Percentiles rank a stretch among this genome's conserved stretches.
These are phyloP conservation scores for Suhomyces terraborum DNA, from an alignment of 1,139 yeast species.

Conservation along the genomic window DNA sequence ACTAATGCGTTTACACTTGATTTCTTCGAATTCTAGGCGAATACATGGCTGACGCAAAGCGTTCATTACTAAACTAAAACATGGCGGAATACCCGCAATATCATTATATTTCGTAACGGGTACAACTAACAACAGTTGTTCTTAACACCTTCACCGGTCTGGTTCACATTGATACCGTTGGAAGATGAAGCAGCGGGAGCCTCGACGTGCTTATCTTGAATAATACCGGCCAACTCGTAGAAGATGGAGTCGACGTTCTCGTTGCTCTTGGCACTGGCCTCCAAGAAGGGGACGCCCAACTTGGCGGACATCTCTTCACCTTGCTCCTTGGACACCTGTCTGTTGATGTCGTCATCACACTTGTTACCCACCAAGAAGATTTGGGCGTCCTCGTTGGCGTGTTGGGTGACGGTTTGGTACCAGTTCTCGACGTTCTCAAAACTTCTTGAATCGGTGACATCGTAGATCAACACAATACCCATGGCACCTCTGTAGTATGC, in stretches of 20 bases:
- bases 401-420: conserved; percentile 94
- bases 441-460: conserved; percentile 92
- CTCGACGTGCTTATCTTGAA: conserved; percentile 73
- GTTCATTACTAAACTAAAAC: conserved; percentile 4
- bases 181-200: conserved; percentile 27
- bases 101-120: conserved; percentile 4
- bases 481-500: conserved; percentile 98
- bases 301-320: conserved; percentile 89
- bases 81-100: conserved; percentile 1
- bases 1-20: not conserved
- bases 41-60: conserved; percentile 1
- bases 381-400: conserved; percentile 95
- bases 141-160: conserved; percentile 33
- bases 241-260: conserved; percentile 90
- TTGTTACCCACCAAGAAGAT: conserved; percentile 93
- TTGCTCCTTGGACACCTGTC: conserved; percentile 81
- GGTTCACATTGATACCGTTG: conserved; percentile 51
- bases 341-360: conserved; percentile 79
- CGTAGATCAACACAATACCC: conserved; percentile 96
- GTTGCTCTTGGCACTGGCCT: conserved; percentile 93
- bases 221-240: conserved; percentile 84
- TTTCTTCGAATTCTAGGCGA: not conserved
- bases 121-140: conserved; percentile 41
- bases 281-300: conserved; percentile 87
- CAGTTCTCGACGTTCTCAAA: conserved; percentile 86